Percentiles rank a stretch among this genome's conserved stretches.
Conservation (phyloP, 1,139 yeast genomes). For the Chernovozyma sophiae-reginae region DNA sequence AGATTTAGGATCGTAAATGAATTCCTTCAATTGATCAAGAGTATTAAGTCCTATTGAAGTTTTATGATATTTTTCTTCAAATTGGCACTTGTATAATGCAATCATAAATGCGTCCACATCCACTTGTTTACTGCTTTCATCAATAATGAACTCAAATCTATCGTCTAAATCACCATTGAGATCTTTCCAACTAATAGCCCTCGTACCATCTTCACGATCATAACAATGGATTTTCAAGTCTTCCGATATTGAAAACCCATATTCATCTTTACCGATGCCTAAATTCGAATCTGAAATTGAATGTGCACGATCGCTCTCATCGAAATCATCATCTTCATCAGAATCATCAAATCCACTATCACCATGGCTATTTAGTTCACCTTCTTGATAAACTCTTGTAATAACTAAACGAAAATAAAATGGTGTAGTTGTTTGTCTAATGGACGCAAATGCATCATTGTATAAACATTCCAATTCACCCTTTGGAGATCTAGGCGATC, state of each 20-base stretch:
- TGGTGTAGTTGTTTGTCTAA: conserved; percentile 64
- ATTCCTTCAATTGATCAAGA: conserved; percentile 50
- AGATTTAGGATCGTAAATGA: conserved; percentile 35
- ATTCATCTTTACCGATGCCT: conserved; percentile 52
- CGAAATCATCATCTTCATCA: conserved; percentile 52
- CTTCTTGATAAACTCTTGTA: conserved; percentile 65
- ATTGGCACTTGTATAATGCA: conserved; percentile 64
- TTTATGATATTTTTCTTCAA: conserved; percentile 66
- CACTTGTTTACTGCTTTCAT: conserved; percentile 50
- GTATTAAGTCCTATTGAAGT: conserved; percentile 46
- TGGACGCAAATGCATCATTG: conserved; percentile 72
- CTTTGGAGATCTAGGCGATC: conserved; percentile 78
- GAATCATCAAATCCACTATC: conserved; percentile 41
- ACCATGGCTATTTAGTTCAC: conserved; percentile 46
- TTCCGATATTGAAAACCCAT: conserved; percentile 64
- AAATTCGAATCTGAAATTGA: conserved; percentile 21
- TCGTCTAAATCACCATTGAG: conserved; percentile 86
- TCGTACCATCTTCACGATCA: conserved; percentile 27
- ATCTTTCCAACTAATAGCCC: conserved; percentile 75
- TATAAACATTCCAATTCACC: conserved; percentile 83
- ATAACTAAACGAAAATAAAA: conserved; percentile 70
- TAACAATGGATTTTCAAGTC: conserved; percentile 49
- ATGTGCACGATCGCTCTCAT: conserved; percentile 32
- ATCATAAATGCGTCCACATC: conserved; percentile 65
- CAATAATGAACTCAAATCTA: conserved; percentile 74